Conservation (phyloP, 2,329 filamentous ascomycete species). For the Cercospora sp. region DNA sequence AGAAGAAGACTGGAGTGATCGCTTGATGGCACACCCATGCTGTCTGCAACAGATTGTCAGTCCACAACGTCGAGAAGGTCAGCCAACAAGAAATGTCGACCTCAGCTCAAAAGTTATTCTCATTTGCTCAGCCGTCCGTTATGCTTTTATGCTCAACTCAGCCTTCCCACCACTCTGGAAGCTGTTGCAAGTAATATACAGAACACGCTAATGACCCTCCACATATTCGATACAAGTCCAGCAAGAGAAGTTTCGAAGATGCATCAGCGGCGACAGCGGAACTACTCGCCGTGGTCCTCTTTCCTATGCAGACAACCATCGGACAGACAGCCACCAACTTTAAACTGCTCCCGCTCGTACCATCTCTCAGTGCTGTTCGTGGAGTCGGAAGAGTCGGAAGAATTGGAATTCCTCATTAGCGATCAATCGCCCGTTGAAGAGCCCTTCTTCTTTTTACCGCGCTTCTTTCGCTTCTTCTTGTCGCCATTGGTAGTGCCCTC, state of each 20-base stretch:
- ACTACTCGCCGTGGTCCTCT: conserved; percentile 1
- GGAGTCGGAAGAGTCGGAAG: neutral
- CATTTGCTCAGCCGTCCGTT: neutral
- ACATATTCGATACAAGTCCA: neutral
- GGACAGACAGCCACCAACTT: conserved; percentile 10
- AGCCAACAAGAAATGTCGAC: neutral
- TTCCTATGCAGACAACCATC: conserved; percentile 12
- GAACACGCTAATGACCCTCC: neutral
- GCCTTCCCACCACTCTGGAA: neutral
- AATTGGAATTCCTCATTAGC: neutral
- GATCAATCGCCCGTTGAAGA: conserved; percentile 15
- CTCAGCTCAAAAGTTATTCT: neutral
- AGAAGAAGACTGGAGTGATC: too few relatives aligned
- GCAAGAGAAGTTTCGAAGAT: neutral
- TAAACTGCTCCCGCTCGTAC: conserved; percentile 17
- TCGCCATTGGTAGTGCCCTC: conserved; percentile 14
- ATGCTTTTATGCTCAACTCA: conserved; percentile 4
- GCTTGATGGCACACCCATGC: neutral
- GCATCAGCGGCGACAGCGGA: neutral
- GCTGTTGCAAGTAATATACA: conserved; percentile 8
- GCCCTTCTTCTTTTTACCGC: conserved; percentile 29
- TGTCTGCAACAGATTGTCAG: neutral
- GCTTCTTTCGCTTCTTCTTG: conserved; percentile 32
- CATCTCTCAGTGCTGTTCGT: conserved; percentile 9
- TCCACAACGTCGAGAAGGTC: neutral